Evolutionary conservation across 2,329 filamentous ascomycete genomes (phyloP).

Genomic region (Scorias spongiosa): DNA sequence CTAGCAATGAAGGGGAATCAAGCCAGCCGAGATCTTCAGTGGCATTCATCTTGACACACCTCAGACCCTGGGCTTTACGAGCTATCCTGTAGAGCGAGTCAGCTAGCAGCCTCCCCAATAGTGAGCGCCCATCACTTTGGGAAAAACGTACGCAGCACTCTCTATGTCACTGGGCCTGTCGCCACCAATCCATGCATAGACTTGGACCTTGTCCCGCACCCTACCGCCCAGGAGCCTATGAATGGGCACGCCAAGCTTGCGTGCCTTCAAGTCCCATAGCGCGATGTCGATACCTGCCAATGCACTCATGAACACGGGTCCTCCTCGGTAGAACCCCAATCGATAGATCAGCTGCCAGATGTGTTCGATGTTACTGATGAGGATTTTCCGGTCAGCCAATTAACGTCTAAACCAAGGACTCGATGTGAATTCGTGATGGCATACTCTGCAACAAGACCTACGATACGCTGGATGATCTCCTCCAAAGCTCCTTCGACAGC

Average conservation of each 20-base stretch:
- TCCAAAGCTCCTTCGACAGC: constrained; percentile 61
- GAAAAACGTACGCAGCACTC: constrained; percentile 20
- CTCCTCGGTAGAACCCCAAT: constrained; percentile 57
- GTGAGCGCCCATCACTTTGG: not conserved
- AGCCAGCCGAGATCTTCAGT: constrained; percentile 65
- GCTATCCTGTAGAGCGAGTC: constrained; percentile 18
- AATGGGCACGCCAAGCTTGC: constrained; percentile 49
- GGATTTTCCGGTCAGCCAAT: not conserved
- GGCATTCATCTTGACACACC: constrained; percentile 62
- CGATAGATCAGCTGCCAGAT: constrained; percentile 66
- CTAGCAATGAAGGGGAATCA: constrained; percentile 51
- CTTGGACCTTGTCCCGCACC: constrained; percentile 51
- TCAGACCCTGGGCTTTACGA: constrained; percentile 47
- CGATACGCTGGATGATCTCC: constrained; percentile 46
- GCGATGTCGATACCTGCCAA: constrained; percentile 66
- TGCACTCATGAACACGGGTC: constrained; percentile 67
- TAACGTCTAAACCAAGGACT: too few relatives aligned
- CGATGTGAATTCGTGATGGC: not conserved
- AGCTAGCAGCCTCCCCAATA: not conserved
- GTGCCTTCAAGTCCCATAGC: constrained; percentile 61
- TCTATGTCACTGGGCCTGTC: constrained; percentile 55
- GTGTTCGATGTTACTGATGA: constrained; percentile 47
- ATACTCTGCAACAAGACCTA: constrained; percentile 51
- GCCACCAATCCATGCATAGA: constrained; percentile 68
- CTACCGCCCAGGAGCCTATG: constrained; percentile 63